phyloP scores from a whole-genome alignment of 2,329 filamentous ascomycete species.

The Epichloe hybrida region DNA sequence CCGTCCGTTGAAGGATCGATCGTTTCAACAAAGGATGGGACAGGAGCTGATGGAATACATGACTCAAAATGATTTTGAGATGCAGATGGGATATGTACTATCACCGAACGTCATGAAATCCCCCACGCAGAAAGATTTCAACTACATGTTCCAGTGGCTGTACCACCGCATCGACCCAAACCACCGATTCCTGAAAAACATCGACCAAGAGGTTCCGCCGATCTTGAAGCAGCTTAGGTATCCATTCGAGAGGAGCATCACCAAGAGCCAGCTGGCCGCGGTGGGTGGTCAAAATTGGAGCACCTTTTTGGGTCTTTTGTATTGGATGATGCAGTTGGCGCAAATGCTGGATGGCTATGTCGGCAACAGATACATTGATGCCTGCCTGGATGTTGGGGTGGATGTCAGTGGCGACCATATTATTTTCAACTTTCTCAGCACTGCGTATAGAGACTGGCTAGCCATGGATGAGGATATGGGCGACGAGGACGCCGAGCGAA shows the following conservation, averaged over 20 bases:
- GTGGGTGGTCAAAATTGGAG: constrained; percentile 97
- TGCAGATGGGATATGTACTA: constrained; percentile 94
- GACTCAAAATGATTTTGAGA: constrained; percentile 86
- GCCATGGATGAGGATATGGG: constrained; percentile 79
- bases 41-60: constrained; percentile 88
- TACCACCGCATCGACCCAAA: constrained; percentile 92
- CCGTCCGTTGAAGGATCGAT: constrained; percentile 73
- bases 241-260: constrained; percentile 89
- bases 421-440: constrained; percentile 82
- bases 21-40: constrained; percentile 68
- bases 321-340: constrained; percentile 98
- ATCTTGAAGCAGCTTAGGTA: constrained; percentile 89
- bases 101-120: constrained; percentile 83
- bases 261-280: constrained; percentile 87
- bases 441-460: constrained; percentile 87
- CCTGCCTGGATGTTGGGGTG: constrained; percentile 73
- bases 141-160: constrained; percentile 94
- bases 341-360: constrained; percentile 84
- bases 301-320: constrained; percentile 80
- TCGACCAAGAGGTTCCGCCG: constrained; percentile 87
- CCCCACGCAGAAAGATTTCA: constrained; percentile 96
- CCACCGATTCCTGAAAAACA: constrained; percentile 85
- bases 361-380: constrained; percentile 71
- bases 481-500: constrained; percentile 68
- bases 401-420: constrained; percentile 85